Conservation (phyloP, 441 rosid genomes). For the Manihot esculenta region DNA sequence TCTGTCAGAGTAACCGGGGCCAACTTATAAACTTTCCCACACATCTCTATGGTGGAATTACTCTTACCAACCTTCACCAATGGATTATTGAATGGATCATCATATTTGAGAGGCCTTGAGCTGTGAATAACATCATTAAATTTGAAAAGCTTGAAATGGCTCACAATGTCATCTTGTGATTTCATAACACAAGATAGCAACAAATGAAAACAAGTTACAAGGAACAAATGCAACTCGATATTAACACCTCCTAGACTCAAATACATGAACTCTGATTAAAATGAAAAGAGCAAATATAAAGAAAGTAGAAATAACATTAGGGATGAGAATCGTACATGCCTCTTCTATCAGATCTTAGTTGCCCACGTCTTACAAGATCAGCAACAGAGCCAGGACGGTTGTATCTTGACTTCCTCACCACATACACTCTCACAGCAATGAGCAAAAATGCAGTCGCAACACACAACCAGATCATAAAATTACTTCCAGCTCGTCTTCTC, state of each 20-base stretch:
- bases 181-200: not conserved
- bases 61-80: slow-evolving; percentile 75
- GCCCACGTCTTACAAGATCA: slow-evolving; percentile 97
- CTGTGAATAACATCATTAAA: slow-evolving; percentile 35
- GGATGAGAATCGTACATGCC: slow-evolving; percentile 86
- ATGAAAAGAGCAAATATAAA: not conserved
- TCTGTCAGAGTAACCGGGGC: slow-evolving; percentile 85
- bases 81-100: slow-evolving; percentile 94
- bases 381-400: slow-evolving; percentile 72
- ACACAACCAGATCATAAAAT: slow-evolving; percentile 47
- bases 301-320: not conserved
- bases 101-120: slow-evolving; percentile 73
- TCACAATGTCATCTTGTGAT: not conserved
- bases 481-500: slow-evolving; percentile 40
- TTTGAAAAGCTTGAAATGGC: not conserved
- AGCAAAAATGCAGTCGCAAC: slow-evolving; percentile 51
- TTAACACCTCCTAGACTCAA: not conserved
- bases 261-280: not conserved
- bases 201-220: not conserved
- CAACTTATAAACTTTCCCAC: slow-evolving; percentile 78
- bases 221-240: not conserved
- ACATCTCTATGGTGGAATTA: slow-evolving; percentile 83
- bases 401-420: slow-evolving; percentile 47
- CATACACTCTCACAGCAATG: slow-evolving; percentile 45
- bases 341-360: slow-evolving; percentile 96